Base-by-base conservation (phyloP, 192 early-diverging fungal species). In the Borealophlyctis nickersoniae region DNA sequence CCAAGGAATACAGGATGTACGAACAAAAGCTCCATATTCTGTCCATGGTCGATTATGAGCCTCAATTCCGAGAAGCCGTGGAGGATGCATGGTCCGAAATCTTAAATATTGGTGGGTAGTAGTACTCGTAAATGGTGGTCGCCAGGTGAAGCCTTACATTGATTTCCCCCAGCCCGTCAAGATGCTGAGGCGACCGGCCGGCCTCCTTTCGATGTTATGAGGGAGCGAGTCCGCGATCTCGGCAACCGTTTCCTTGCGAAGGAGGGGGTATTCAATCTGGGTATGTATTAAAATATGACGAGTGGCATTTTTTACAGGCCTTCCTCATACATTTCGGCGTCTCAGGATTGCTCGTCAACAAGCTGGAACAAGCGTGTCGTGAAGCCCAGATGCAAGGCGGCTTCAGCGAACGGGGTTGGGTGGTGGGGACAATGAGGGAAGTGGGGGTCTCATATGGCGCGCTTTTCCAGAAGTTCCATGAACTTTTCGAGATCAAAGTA, bases 291-390 rank as follows among this genome's bases (percentile, higher is more conserved):
- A n/a, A n/a, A n/a, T n/a, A n/a, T n/a, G n/a, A n/a, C n/a, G 39
- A 45, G 39, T 45, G 39, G 39, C 9, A 7, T 13, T 45, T 45
- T 45, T 45, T 7, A 45, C 39, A 13, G 9, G 39, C 19, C 9
- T 45, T n/a, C n/a, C n/a, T 45, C 39, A 19, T 19, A 13, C 39
- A 45, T 45, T 45, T 45, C 39, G 29, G 0, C 52, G 1, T 36
- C 5, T 5, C 32, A 70, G 67, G 27, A 27, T 65, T 60, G n/a
- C 32, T 74, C 26, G 39, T 69, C 23, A 53, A 64, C 49, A 49
- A 55, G 31, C 36, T 74, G 1, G 72, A 74, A 36, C 54, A 73
- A 34, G 60, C 56, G 45, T 30, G 61, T n/a, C 56, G 52, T 36
- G 36, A 49, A 22, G 54, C 49, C 13, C 34, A 16, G 4, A 24